Conservation (phyloP, 768 basidiomycete genomes). For the Ephemerocybe angulata region DNA sequence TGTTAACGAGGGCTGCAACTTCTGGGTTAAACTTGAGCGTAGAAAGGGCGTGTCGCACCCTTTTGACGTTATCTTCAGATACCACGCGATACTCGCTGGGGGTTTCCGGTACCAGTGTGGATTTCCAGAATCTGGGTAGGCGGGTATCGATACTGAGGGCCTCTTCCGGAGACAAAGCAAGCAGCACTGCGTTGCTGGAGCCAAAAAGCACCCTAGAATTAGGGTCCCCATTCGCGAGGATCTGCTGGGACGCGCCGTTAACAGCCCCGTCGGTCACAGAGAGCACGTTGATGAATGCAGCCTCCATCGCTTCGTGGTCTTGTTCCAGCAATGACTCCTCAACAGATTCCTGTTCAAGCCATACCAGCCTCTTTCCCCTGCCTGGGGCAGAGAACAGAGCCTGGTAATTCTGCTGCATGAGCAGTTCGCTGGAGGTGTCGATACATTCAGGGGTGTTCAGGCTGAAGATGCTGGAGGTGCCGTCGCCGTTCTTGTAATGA, state of each 20-base stretch:
- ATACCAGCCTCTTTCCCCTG: slow-evolving; percentile 43
- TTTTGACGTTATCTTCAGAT: slow-evolving; percentile 47
- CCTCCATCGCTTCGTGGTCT: slow-evolving; percentile 7
- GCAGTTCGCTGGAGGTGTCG: too few relatives aligned
- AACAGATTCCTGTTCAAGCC: slow-evolving; percentile 55
- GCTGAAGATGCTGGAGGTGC: slow-evolving; percentile 43
- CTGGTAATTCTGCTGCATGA: too few relatives aligned
- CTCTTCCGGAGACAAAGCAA: slow-evolving; percentile 42
- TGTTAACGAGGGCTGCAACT: slow-evolving; percentile 64
- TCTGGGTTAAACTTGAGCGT: slow-evolving; percentile 64
- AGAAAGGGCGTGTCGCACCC: slow-evolving; percentile 54
- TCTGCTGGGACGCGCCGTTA: slow-evolving; percentile 4
- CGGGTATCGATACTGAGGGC: slow-evolving; percentile 51
- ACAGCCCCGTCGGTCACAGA: slow-evolving; percentile 17
- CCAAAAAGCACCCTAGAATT: slow-evolving; percentile 39
- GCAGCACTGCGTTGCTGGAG: slow-evolving; percentile 42
- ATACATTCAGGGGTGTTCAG: slow-evolving; percentile 37
- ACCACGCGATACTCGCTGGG: slow-evolving; percentile 56
- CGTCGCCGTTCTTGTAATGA: slow-evolving; percentile 42
- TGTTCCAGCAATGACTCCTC: slow-evolving; percentile 38
- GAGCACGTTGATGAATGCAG: slow-evolving; percentile 5
- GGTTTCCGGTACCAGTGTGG: slow-evolving; percentile 51
- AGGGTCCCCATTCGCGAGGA: neutral
- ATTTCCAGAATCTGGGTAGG: slow-evolving; percentile 74
- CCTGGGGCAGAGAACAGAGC: slow-evolving; percentile 21